Conservation (phyloP, 495 filamentous ascomycete genomes). For the Penicillium canariense region DNA sequence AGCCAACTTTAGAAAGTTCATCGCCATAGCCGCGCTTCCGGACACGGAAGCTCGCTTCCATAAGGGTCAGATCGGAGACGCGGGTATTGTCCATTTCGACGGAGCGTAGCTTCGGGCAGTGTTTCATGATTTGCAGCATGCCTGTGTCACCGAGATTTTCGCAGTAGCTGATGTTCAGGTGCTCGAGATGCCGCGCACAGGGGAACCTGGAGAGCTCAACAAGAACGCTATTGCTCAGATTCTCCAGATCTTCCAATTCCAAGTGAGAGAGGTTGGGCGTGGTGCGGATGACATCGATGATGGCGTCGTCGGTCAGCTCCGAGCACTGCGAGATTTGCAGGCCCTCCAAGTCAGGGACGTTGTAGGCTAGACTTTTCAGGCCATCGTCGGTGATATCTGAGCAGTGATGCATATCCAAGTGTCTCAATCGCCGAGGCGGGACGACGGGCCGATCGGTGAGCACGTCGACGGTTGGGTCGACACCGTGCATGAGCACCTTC, state of each 20-base stretch:
- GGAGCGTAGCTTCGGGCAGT: constrained; percentile 62
- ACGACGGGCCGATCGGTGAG: constrained; percentile 74
- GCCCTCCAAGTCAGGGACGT: constrained; percentile 77
- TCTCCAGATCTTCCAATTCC: constrained; percentile 81
- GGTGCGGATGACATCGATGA: constrained; percentile 71
- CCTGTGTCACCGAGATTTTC: constrained; percentile 80
- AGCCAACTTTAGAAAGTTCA: constrained; percentile 55
- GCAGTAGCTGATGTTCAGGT: constrained; percentile 87
- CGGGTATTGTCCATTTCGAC: constrained; percentile 94
- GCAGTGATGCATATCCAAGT: constrained; percentile 84
- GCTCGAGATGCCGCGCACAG: constrained; percentile 66
- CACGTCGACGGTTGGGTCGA: constrained; percentile 70
- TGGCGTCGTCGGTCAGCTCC: constrained; percentile 67
- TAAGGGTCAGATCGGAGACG: constrained; percentile 80
- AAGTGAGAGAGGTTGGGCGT: constrained; percentile 77
- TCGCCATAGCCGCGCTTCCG: constrained; percentile 59
- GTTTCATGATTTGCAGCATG: constrained; percentile 78
- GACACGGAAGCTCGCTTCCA: constrained; percentile 77
- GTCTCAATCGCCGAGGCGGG: constrained; percentile 73
- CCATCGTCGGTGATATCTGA: constrained; percentile 66
- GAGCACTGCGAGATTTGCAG: constrained; percentile 74
- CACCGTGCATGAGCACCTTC: constrained; percentile 68
- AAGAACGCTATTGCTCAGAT: constrained; percentile 71
- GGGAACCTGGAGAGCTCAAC: constrained; percentile 70
- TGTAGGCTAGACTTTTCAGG: constrained; percentile 62